A percentile compares a stretch with the other conserved stretches of the same genome.
These are phyloP conservation scores for Casuarina equisetifolia DNA, from an alignment of 306 rosid genomes.

Conservation along the genomic window DNA sequence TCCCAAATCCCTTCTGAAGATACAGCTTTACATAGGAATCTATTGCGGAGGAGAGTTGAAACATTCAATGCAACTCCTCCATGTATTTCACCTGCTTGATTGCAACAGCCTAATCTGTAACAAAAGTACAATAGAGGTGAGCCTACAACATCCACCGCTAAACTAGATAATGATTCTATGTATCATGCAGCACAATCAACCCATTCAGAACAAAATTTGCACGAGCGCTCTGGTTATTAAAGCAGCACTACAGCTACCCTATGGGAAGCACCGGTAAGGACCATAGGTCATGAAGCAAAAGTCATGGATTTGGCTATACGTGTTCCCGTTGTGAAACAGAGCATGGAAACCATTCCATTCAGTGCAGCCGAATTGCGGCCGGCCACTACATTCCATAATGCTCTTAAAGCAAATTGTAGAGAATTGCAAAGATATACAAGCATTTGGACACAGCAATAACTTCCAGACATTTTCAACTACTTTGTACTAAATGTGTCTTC, in stretches of 20 bases:
- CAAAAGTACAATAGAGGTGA: not conserved
- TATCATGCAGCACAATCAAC: not conserved
- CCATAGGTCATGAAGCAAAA: not conserved
- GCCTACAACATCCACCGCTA: not conserved
- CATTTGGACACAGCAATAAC: not conserved
- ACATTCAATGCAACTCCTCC: not conserved
- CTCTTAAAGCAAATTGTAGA: not conserved
- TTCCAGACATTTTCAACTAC: constrained; percentile 17
- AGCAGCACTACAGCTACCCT: not conserved
- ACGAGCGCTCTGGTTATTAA: not conserved
- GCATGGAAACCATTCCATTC: no score
- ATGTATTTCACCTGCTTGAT: not conserved
- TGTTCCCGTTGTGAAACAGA: no score
- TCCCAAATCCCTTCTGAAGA: not conserved
- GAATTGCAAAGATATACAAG: not conserved
- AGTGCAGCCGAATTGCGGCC: not conserved
- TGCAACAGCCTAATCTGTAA: constrained; percentile 3
- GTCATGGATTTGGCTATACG: no score
- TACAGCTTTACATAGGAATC: not conserved
- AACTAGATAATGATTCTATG: not conserved
- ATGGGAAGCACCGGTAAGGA: not conserved
- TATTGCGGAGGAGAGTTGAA: not conserved
- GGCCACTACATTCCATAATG: constrained; percentile 1
- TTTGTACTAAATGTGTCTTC: not conserved
- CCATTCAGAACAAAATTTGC: not conserved